phyloP scores from a whole-genome alignment of 2,329 filamentous ascomycete genomes.

The Zymoseptoria brevis region DNA sequence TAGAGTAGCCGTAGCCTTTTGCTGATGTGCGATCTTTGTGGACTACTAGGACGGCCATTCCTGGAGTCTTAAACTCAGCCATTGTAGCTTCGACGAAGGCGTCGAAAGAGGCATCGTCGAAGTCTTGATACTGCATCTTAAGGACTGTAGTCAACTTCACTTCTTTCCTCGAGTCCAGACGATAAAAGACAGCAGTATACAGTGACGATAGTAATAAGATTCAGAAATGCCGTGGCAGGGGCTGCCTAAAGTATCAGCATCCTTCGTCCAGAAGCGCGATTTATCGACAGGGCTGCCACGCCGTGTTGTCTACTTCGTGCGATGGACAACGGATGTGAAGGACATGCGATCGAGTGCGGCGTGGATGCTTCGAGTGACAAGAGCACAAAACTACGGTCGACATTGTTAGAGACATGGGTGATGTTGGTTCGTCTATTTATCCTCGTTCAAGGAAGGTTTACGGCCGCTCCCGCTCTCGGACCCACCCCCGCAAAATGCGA shows the following conservation, averaged over 20 bases:
- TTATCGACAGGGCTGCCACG: too few species aligned
- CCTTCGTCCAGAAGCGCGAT: too few species aligned
- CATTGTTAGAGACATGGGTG: too few species aligned
- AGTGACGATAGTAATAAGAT: neutral
- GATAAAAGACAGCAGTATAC: neutral
- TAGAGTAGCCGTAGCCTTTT: slow-evolving; percentile 10
- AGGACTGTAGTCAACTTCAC: neutral
- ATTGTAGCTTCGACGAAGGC: slow-evolving; percentile 9
- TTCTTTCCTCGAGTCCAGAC: neutral
- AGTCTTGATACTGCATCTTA: slow-evolving; percentile 3
- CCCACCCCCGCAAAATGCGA: neutral
- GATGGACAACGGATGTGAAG: too few species aligned
- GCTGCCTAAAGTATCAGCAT: too few species aligned
- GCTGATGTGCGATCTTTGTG: slow-evolving; percentile 11
- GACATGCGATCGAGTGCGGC: too few species aligned
- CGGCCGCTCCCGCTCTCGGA: neutral
- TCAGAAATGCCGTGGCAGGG: too few species aligned
- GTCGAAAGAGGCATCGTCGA: slow-evolving; percentile 9
- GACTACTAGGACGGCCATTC: slow-evolving; percentile 14
- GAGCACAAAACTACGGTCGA: too few species aligned
- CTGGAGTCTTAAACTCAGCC: slow-evolving; percentile 15
- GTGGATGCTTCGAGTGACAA: too few species aligned
- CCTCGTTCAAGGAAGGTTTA: neutral
- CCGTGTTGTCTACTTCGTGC: too few species aligned
- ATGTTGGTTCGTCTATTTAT: neutral